Base-by-base conservation (phyloP, 148 eudicot genomes). In the Tetragonia tetragonoides region DNA sequence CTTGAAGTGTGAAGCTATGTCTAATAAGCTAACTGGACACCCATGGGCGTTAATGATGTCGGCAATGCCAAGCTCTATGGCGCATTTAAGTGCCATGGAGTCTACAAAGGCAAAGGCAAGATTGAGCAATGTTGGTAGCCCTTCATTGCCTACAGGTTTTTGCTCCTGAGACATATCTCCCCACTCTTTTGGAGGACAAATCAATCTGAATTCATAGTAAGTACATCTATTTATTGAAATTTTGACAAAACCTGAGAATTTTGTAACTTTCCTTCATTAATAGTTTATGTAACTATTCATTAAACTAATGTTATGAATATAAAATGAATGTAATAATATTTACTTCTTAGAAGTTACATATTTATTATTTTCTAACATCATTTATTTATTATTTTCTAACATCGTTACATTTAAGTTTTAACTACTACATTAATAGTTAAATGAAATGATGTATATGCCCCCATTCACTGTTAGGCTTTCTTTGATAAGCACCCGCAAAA, bases 1-100 rank as follows among this genome's bases (percentile, higher is more conserved):
- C 60, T 21, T 74, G 37, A 87, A 76, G 62, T 20, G 60, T 24
- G 74, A 24, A 34, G 80, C 79, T 17, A 88, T 83, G 68, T 88
- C 67, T 2, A 78, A 62, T 70, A 87, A 28, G 49, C 80, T 79
- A 39, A 84, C 64, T 4, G 89, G 87, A 37, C 37, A 28, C 39
- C 79, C 83, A 28, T 82, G 81, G 3, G 84, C 49, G 72, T 83
- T 70, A 54, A 89, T 85, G 46, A 85, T 89, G 56, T 89, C 87
- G 16, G 82, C 83, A 12, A 89, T 80, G 49, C 84, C 81, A 2
- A 89, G 87, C 64, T 89, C 83, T 46, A 89, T 81, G 14, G 79
- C 86, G 73, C 86, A 81, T 71, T 85, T 86, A 4, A 88, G 80
- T 0, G 83, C 87, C 88, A 86, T 84, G 82, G 89, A 81, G 41